Evolutionary conservation across 169 alveolate species (phyloP).

Genomic region (Plasmodium malariae): DNA sequence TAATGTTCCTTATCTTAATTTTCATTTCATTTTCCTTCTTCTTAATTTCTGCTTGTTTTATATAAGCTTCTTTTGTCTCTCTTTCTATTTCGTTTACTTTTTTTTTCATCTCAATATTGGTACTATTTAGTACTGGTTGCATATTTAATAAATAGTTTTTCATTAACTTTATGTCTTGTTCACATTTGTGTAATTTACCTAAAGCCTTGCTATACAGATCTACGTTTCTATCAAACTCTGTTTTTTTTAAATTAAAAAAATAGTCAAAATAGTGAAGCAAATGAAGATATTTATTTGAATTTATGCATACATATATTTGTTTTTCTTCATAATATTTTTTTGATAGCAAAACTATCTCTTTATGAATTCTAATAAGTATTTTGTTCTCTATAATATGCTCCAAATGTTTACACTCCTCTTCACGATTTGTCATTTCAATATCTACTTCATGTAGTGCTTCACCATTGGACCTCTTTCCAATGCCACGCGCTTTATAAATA

Average conservation of each 20-base stretch:
- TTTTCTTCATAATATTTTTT: slow-evolving; percentile 61
- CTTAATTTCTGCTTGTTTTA: slow-evolving; percentile 60
- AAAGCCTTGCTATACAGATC: slow-evolving; percentile 70
- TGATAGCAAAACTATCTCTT: slow-evolving; percentile 34
- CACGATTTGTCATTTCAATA: slow-evolving; percentile 37
- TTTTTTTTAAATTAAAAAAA: slow-evolving; percentile 42
- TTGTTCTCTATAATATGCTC: slow-evolving; percentile 35
- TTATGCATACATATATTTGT: slow-evolving; percentile 37
- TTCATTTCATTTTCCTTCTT: slow-evolving; percentile 73
- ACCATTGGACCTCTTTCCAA: not conserved
- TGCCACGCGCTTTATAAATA: not conserved
- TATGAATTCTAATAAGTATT: slow-evolving; percentile 57
- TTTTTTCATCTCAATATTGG: slow-evolving; percentile 74
- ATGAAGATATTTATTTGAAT: slow-evolving; percentile 52
- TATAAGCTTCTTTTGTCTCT: slow-evolving; percentile 58
- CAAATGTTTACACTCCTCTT: slow-evolving; percentile 17
- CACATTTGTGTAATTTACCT: slow-evolving; percentile 45
- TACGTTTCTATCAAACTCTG: slow-evolving; percentile 40
- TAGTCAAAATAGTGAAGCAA: slow-evolving; percentile 48
- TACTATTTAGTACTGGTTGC: slow-evolving; percentile 63
- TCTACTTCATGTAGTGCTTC: slow-evolving; percentile 18
- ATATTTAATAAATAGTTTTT: slow-evolving; percentile 59
- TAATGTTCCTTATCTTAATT: slow-evolving; percentile 46
- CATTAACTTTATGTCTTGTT: slow-evolving; percentile 66
- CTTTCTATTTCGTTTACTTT: slow-evolving; percentile 70